phyloP scores from a whole-genome alignment of 306 rosid species.

The Cicer yamashitae region DNA sequence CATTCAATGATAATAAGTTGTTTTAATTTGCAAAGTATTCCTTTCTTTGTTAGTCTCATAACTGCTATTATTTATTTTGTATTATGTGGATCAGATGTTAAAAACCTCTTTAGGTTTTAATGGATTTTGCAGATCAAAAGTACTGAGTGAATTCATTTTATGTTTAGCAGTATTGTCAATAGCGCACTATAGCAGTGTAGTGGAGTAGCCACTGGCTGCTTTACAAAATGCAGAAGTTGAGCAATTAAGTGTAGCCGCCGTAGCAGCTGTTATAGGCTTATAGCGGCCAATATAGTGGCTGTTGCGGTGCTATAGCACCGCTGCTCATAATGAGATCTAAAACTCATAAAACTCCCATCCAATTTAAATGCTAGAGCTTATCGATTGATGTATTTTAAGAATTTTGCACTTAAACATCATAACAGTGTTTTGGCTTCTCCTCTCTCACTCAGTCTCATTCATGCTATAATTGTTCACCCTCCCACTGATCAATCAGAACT shows the following conservation, averaged over 20 bases:
- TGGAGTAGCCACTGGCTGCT: background rate
- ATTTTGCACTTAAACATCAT: background rate
- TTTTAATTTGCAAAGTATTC: background rate
- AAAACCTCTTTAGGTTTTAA: background rate
- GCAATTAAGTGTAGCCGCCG: no score
- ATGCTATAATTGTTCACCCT: background rate
- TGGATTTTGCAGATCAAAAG: background rate
- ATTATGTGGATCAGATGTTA: conserved; percentile 2
- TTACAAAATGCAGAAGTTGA: background rate
- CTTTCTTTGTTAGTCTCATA: background rate
- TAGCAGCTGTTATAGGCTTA: no score
- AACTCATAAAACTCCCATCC: no score
- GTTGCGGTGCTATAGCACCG: no score
- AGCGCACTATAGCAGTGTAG: background rate
- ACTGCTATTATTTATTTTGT: background rate
- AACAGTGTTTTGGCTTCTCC: background rate
- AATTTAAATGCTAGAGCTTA: background rate
- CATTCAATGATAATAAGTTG: conserved; percentile 11
- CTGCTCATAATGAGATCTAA: no score
- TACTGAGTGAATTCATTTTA: conserved; percentile 6
- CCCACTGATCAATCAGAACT: background rate
- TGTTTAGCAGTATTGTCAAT: background rate
- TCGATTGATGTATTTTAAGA: background rate
- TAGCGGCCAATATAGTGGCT: no score
- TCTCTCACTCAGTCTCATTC: background rate